Percentiles rank a stretch among this genome's conserved stretches.
phyloP scores from a whole-genome alignment of 805 yeast genomes.

The Lipomyces chichibuensis region DNA sequence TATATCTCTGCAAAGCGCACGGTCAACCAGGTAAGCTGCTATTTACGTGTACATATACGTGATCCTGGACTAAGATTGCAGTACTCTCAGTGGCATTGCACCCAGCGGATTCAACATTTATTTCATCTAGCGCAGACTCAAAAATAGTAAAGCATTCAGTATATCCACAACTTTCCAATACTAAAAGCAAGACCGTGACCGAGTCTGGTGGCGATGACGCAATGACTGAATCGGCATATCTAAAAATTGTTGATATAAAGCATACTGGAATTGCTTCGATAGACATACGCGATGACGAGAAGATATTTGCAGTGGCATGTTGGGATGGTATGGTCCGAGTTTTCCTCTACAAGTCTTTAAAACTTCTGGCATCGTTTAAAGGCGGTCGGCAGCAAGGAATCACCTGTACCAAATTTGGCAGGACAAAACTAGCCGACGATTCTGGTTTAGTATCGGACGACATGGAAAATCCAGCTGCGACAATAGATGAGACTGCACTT shows the following conservation, averaged over 20 bases:
- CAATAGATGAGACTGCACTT: neutral
- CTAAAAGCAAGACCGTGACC: neutral
- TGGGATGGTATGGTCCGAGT: conserved; percentile 49
- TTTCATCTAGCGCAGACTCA: conserved; percentile 45
- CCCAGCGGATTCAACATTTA: conserved; percentile 34
- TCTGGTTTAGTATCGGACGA: neutral
- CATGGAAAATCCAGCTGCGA: neutral
- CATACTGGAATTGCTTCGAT: conserved; percentile 42
- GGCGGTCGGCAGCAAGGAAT: conserved; percentile 43
- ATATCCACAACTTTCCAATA: neutral
- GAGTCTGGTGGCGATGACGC: conserved; percentile 3
- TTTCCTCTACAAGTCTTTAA: conserved; percentile 38
- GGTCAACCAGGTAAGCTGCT: conserved; percentile 41
- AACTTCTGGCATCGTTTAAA: conserved; percentile 42
- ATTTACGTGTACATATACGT: no score
- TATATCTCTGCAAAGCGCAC: conserved; percentile 39
- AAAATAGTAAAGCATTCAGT: conserved; percentile 41
- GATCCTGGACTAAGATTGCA: neutral
- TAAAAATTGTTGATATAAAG: conserved; percentile 30
- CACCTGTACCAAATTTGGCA: conserved; percentile 38
- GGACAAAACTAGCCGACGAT: neutral
- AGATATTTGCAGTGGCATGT: conserved; percentile 44
- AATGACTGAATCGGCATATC: neutral
- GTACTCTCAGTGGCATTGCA: conserved; percentile 38
- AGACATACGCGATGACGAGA: conserved; percentile 37